These are phyloP conservation scores for Penicillium sp. DNA, from an alignment of 2,329 filamentous ascomycete genomes.

Conservation along the genomic window DNA sequence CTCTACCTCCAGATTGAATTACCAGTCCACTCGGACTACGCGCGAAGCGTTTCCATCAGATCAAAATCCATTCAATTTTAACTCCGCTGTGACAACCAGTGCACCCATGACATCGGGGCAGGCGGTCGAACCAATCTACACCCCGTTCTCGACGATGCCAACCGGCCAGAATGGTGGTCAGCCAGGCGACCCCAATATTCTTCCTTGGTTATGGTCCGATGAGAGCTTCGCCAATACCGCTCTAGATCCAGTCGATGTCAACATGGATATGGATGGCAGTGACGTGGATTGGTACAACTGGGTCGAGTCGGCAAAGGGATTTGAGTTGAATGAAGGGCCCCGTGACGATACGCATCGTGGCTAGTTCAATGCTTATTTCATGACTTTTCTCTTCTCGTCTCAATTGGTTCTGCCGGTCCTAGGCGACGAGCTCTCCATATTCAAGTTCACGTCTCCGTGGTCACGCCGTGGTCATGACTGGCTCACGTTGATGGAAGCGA, in stretches of 20 bases:
- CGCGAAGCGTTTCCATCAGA: too few species aligned
- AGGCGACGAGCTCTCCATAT: too few species aligned
- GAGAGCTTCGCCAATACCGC: slow-evolving; percentile 3
- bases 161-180: not conserved
- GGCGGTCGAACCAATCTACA: not conserved
- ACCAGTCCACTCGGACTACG: too few species aligned
- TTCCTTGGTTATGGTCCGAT: slow-evolving; percentile 20
- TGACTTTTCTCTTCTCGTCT: not conserved
- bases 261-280: slow-evolving; percentile 32
- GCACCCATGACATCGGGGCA: not conserved
- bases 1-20: too few species aligned
- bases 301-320: slow-evolving; percentile 36
- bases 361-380: not conserved
- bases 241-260: slow-evolving; percentile 4
- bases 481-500: not conserved
- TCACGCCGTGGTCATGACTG: too few species aligned
- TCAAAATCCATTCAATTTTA: too few species aligned
- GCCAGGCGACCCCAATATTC: not conserved
- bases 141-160: not conserved
- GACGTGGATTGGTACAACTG: slow-evolving; percentile 42
- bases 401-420: too few species aligned
- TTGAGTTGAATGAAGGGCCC: slow-evolving; percentile 13
- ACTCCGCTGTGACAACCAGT: too few species aligned
- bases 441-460: too few species aligned
- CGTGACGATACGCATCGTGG: too few species aligned